phyloP scores from a whole-genome alignment of 768 basidiomycete genomes.

The Boletus coccyginus region DNA sequence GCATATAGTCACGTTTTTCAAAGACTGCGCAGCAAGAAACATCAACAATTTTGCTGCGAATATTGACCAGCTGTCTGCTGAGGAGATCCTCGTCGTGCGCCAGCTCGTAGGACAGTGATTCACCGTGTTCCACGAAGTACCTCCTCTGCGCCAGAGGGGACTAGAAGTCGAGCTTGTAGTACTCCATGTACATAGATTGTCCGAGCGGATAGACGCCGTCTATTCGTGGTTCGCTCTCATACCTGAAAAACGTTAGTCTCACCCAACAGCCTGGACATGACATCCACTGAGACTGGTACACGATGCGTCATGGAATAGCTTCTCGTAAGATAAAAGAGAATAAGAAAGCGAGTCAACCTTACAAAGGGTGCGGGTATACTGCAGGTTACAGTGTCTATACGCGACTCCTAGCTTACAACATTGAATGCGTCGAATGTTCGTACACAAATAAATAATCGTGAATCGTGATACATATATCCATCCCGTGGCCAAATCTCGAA shows the following conservation, averaged over 20 bases:
- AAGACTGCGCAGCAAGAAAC: slow-evolving; percentile 63
- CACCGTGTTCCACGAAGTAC: not conserved
- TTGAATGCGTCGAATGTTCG: not conserved
- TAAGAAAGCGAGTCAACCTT: not conserved
- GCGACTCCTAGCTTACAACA: slow-evolving; percentile 2
- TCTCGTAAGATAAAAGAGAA: not conserved
- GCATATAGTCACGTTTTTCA: slow-evolving; percentile 68
- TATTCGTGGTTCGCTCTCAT: not conserved
- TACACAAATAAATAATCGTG: not conserved
- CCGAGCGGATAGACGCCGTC: not conserved
- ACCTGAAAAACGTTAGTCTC: not conserved
- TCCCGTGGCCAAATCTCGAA: not conserved
- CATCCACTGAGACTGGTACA: not conserved
- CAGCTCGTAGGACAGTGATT: slow-evolving; percentile 39
- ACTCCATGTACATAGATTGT: slow-evolving; percentile 10
- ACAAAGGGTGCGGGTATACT: not conserved
- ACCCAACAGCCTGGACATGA: not conserved
- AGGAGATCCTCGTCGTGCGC: slow-evolving; percentile 68
- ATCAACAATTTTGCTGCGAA: slow-evolving; percentile 58
- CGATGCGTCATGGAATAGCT: not conserved
- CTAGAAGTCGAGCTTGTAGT: not conserved
- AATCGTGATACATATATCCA: no score
- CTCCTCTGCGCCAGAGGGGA: not conserved
- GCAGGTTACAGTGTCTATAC: not conserved
- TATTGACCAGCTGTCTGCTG: slow-evolving; percentile 63